Conservation (phyloP, 1,284 basidiomycete species). For the Cryptococcus neoformans region DNA sequence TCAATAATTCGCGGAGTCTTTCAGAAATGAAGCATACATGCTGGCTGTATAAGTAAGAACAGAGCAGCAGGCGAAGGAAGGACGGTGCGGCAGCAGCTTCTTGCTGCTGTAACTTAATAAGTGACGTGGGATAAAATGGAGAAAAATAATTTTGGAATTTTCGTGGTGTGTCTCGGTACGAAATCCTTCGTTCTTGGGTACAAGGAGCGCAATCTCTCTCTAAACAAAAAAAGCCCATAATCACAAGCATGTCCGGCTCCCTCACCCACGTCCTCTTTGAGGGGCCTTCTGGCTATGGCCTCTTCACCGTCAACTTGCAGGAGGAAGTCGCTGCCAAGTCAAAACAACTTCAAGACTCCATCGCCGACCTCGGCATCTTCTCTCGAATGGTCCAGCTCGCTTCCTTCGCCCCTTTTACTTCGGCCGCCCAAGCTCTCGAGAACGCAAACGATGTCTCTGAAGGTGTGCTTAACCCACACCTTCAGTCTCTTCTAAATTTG, state of each 20-base stretch:
- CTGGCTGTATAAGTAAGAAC: too few relatives aligned
- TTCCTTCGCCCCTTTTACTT: constrained; percentile 95
- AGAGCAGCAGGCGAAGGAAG: too few relatives aligned
- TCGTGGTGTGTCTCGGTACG: neutral
- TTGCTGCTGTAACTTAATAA: too few relatives aligned
- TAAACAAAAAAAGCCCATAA: neutral
- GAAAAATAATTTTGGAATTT: neutral
- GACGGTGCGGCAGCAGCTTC: too few relatives aligned
- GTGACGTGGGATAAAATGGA: neutral
- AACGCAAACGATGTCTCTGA: constrained; percentile 97
- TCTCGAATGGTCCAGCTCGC: constrained; percentile 88
- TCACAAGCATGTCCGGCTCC: constrained; percentile 47
- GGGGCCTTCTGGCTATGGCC: constrained; percentile 89
- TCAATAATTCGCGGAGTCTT: too few relatives aligned
- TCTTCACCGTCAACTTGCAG: constrained; percentile 84
- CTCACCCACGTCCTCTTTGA: constrained; percentile 89
- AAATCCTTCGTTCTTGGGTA: neutral
- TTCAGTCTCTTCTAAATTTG: constrained; percentile 83
- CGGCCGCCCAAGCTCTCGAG: constrained; percentile 91
- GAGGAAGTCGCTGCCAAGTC: constrained; percentile 88
- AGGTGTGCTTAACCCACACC: constrained; percentile 86
- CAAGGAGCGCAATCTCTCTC: neutral
- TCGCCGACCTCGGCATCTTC: constrained; percentile 86
- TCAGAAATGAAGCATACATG: too few relatives aligned
- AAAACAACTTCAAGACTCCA: constrained; percentile 77